Percentiles rank a stretch among this genome's conserved stretches.
phyloP scores from a whole-genome alignment of 768 basidiomycete genomes.

The Cubamyces sp. region DNA sequence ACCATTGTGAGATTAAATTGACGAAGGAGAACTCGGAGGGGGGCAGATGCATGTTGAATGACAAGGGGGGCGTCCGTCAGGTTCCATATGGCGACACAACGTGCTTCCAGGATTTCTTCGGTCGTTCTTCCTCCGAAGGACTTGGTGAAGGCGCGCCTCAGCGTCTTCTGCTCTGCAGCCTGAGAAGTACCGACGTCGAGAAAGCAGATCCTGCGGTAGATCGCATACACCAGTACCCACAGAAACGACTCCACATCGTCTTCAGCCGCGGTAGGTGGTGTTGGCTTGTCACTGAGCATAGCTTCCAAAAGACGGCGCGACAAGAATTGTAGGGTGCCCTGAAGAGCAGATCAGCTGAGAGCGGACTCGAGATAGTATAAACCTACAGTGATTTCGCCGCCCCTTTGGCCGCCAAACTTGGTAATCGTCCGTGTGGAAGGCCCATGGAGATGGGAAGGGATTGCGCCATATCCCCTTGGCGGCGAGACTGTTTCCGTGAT shows the following conservation, averaged over 20 bases:
- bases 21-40: no score
- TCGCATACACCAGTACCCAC: constrained; percentile 19
- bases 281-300: background rate
- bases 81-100: no score
- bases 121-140: no score
- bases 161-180: no score
- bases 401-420: background rate
- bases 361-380: background rate
- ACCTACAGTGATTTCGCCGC: constrained; percentile 8
- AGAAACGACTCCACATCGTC: constrained; percentile 28
- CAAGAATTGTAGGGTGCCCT: constrained; percentile 35
- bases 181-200: no score
- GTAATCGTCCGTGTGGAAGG: background rate
- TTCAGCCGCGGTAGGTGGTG: background rate
- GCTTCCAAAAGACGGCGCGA: constrained; percentile 14
- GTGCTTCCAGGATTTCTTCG: no score
- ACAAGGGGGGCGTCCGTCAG: no score
- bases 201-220: background rate
- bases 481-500: background rate
- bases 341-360: background rate
- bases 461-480: constrained; percentile 6
- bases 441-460: background rate
- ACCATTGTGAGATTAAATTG: no score
- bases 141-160: no score
- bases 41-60: no score